Conservation (phyloP, 371 early-diverging fungal genomes). For the Apophysomyces elegans region DNA sequence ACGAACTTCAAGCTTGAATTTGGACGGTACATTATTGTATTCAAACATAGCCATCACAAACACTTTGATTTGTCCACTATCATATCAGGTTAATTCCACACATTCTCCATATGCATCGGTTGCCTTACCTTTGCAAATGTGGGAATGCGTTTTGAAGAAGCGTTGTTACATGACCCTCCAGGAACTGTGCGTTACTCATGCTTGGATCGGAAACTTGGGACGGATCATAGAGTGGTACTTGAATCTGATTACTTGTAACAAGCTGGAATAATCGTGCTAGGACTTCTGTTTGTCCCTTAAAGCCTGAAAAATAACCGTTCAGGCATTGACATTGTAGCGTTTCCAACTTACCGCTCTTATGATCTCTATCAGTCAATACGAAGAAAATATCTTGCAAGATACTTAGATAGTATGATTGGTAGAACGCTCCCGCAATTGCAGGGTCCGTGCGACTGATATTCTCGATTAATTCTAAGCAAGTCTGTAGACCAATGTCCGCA, state of each 20-base stretch:
- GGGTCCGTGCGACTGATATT: constrained; percentile 78
- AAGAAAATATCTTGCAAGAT: constrained; percentile 95
- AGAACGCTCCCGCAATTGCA: constrained; percentile 85
- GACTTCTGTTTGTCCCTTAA: constrained; percentile 89
- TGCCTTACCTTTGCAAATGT: constrained; percentile 77
- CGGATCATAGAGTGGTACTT: constrained; percentile 83
- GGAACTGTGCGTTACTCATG: constrained; percentile 77
- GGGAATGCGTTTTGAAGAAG: constrained; percentile 91
- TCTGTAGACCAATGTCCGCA: constrained; percentile 88
- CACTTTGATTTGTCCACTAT: constrained; percentile 79
- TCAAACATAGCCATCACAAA: constrained; percentile 91
- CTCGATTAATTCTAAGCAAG: constrained; percentile 84
- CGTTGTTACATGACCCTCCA: constrained; percentile 81
- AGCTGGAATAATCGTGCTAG: constrained; percentile 87
- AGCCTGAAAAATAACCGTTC: constrained; percentile 35
- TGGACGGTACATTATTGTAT: constrained; percentile 72
- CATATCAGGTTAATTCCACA: neutral
- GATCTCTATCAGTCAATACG: constrained; percentile 95
- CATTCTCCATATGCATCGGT: neutral
- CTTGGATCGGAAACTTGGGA: constrained; percentile 69
- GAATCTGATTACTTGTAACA: constrained; percentile 81
- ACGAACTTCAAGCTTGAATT: constrained; percentile 92
- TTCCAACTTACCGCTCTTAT: constrained; percentile 86
- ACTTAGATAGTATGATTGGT: constrained; percentile 85
- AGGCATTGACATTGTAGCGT: neutral